Evolutionary conservation across 1,139 yeast species (phyloP).

Genomic region (Magnusiomyces ingens): DNA sequence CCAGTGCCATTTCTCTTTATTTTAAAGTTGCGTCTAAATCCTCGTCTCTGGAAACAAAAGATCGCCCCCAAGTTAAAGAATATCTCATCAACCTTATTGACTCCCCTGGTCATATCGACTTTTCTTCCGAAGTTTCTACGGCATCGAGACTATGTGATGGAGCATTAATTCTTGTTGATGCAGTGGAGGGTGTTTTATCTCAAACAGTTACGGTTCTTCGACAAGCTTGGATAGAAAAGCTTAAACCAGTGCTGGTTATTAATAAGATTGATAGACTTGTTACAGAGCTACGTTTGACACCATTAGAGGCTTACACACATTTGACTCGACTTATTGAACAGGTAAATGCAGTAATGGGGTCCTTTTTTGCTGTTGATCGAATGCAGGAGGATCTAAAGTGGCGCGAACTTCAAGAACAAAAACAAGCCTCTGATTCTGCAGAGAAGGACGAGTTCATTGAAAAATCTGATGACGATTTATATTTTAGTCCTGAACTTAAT

Average conservation of each 20-base stretch:
- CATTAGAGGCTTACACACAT: constrained; percentile 81
- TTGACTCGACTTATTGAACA: constrained; percentile 75
- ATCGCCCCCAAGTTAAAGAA: constrained; percentile 48
- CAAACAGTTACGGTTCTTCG: constrained; percentile 92
- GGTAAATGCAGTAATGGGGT: constrained; percentile 90
- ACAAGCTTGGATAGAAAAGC: constrained; percentile 91
- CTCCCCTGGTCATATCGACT: constrained; percentile 98
- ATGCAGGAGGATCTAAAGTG: constrained; percentile 84
- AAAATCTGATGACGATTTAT: constrained; percentile 72
- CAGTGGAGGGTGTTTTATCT: constrained; percentile 94
- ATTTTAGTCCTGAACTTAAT: constrained; percentile 83
- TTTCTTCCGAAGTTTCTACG: constrained; percentile 91
- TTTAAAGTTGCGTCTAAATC: constrained; percentile 40
- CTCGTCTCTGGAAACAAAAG: constrained; percentile 8
- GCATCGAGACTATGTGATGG: constrained; percentile 96
- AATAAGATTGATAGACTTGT: constrained; percentile 88
- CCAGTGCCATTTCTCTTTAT: constrained; percentile 84
- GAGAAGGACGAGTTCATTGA: constrained; percentile 62
- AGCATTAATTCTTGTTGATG: constrained; percentile 84
- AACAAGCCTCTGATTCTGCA: constrained; percentile 16
- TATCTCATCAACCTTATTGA: constrained; percentile 88
- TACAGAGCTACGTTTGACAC: constrained; percentile 72
- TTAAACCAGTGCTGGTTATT: constrained; percentile 83
- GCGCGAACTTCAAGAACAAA: constrained; percentile 54
- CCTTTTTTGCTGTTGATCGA: constrained; percentile 88